A percentile compares a stretch with the other conserved stretches of the same genome.
These are phyloP conservation scores for Cymodocea nodosa DNA, from an alignment of 116 monocot species.

Conservation along the genomic window DNA sequence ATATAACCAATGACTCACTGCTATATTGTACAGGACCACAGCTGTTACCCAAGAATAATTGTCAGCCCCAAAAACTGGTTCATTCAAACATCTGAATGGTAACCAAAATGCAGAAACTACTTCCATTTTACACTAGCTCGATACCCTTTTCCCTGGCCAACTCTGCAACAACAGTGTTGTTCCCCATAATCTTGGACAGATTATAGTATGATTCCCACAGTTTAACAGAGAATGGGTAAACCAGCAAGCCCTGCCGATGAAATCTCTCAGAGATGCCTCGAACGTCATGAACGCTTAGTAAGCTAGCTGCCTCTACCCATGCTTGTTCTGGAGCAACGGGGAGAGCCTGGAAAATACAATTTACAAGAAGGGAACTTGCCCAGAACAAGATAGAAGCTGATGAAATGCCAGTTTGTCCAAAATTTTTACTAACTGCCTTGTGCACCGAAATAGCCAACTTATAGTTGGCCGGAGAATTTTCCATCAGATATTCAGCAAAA, in stretches of 20 bases:
- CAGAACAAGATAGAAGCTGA: constrained; percentile 39
- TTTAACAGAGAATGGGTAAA: constrained; percentile 78
- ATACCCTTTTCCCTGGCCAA: constrained; percentile 56
- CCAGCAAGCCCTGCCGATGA: constrained; percentile 46
- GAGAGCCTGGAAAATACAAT: constrained; percentile 54
- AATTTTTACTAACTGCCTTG: constrained; percentile 16
- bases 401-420: constrained; percentile 9
- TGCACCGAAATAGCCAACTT: constrained; percentile 45
- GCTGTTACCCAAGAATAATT: no score
- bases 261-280: constrained; percentile 35
- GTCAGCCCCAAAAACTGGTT: no score
- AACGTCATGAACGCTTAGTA: constrained; percentile 21
- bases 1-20: no score
- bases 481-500: constrained; percentile 56
- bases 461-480: constrained; percentile 58
- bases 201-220: constrained; percentile 62
- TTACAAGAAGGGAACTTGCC: constrained; percentile 56
- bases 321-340: constrained; percentile 68
- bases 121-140: constrained; percentile 17
- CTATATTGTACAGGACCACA: no score
- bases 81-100: not conserved
- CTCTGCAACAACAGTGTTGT: constrained; percentile 22
- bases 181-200: constrained; percentile 20
- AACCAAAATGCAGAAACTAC: constrained; percentile 3
- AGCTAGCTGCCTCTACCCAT: constrained; percentile 46